A percentile compares a stretch with the other conserved stretches of the same genome.
These are phyloP conservation scores for carrot (Daucus carota) DNA, from an alignment of 129 eudicot species.

Conservation along the genomic window DNA sequence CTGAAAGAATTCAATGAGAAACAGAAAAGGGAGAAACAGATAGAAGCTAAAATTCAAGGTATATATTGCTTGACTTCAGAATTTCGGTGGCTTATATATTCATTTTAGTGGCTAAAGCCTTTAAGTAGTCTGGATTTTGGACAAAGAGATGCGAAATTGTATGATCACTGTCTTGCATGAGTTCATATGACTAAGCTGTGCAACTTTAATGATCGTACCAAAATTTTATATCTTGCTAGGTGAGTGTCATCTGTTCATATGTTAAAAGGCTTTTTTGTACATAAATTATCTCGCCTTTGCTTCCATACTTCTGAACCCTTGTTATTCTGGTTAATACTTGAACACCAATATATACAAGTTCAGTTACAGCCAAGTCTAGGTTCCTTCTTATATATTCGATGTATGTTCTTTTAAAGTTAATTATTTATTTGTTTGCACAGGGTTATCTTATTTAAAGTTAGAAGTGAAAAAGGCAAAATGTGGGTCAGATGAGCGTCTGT, in stretches of 20 bases:
- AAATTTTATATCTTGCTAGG: neutral
- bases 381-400: neutral
- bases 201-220: neutral
- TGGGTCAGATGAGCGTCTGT: conserved; percentile 25
- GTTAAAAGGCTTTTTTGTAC: neutral
- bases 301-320: too few relatives aligned
- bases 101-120: neutral
- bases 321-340: neutral
- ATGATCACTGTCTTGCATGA: neutral
- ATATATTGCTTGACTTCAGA: neutral
- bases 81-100: neutral
- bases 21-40: conserved; percentile 42
- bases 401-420: neutral
- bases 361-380: neutral
- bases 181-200: neutral
- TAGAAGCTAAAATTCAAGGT: conserved; percentile 78
- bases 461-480: conserved; percentile 12
- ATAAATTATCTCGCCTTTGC: too few relatives aligned
- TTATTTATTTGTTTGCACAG: conserved; percentile 23
- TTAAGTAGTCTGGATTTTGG: neutral
- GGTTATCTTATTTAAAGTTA: conserved; percentile 24
- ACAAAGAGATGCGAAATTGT: too few relatives aligned
- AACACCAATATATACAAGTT: neutral
- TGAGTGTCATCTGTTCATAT: neutral
- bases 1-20: conserved; percentile 45